Conservation (phyloP, 1,284 basidiomycete species). For the Phylloboletellus chloephorus region DNA sequence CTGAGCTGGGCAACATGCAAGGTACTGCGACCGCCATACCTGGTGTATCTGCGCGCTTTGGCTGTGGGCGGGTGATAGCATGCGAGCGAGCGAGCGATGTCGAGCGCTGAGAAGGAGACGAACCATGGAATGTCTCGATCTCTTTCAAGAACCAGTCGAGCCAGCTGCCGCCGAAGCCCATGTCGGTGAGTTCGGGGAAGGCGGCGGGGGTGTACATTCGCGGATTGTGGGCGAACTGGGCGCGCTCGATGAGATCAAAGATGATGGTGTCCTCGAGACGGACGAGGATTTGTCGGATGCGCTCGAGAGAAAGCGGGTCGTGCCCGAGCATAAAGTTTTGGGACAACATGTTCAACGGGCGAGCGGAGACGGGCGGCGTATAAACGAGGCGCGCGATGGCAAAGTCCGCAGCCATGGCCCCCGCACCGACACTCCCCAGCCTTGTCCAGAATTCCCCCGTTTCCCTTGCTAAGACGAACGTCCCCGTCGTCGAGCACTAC, state of each 20-base stretch:
- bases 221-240: conserved; percentile 94
- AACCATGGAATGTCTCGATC: conserved; percentile 91
- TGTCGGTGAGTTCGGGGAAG: conserved; percentile 70
- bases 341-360: conserved; percentile 46
- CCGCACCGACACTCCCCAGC: conserved; percentile 19
- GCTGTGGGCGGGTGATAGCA: conserved; percentile 45
- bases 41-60: conserved; percentile 88
- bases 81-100: neutral
- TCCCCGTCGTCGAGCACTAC: conserved; percentile 7
- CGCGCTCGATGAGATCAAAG: conserved; percentile 93
- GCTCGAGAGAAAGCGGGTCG: conserved; percentile 79
- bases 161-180: conserved; percentile 83
- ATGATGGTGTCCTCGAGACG: conserved; percentile 98
- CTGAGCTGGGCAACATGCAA: conserved; percentile 6
- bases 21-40: conserved; percentile 44
- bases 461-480: conserved; percentile 11
- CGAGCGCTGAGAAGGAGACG: conserved; percentile 29
- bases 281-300: conserved; percentile 82
- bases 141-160: conserved; percentile 97
- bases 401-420: conserved; percentile 18
- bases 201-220: conserved; percentile 80
- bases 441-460: conserved; percentile 7
- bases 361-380: conserved; percentile 1
- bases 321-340: conserved; percentile 65
- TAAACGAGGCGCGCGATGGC: conserved; percentile 2